Conservation (phyloP, 192 early-diverging fungal genomes). For the Backusella australiensis region DNA sequence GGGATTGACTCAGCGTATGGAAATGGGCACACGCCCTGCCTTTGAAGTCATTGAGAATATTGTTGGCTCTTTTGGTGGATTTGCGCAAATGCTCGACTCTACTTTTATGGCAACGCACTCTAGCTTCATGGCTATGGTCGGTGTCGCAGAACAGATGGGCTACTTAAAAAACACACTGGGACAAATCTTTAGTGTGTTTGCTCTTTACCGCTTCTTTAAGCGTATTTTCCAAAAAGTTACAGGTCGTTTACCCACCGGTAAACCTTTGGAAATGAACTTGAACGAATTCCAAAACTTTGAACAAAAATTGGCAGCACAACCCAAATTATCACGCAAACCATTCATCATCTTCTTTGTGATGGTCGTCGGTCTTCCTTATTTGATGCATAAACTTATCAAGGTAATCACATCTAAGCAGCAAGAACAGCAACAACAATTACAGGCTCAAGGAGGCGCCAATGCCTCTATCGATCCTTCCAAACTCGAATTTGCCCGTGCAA, state of each 20-base stretch:
- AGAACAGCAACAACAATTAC: slow-evolving; percentile 34
- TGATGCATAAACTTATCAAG: slow-evolving; percentile 88
- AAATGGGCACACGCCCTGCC: slow-evolving; percentile 86
- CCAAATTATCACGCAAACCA: slow-evolving; percentile 63
- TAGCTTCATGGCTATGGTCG: slow-evolving; percentile 92
- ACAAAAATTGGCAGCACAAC: slow-evolving; percentile 33
- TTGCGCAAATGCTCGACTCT: slow-evolving; percentile 97
- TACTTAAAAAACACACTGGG: slow-evolving; percentile 82
- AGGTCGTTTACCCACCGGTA: slow-evolving; percentile 66
- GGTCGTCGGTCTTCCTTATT: slow-evolving; percentile 86
- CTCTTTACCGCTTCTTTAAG: slow-evolving; percentile 69
- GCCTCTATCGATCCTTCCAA: slow-evolving; percentile 39
- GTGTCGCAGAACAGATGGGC: slow-evolving; percentile 98
- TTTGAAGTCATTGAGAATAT: slow-evolving; percentile 92
- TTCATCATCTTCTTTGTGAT: slow-evolving; percentile 82
- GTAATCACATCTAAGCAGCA: slow-evolving; percentile 50
- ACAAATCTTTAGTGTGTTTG: slow-evolving; percentile 78
- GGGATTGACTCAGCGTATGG: slow-evolving; percentile 79
- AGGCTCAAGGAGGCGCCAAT: slow-evolving; percentile 3
- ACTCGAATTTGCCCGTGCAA: slow-evolving; percentile 87
- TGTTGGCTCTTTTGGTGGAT: slow-evolving; percentile 95
- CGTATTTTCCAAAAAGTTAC: slow-evolving; percentile 61
- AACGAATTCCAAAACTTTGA: slow-evolving; percentile 76
- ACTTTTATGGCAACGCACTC: slow-evolving; percentile 97
- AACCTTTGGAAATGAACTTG: slow-evolving; percentile 69